A percentile compares a stretch with the other conserved stretches of the same genome.
phyloP scores from a whole-genome alignment of 2,329 filamentous ascomycete species.

The Penicillium paneum region DNA sequence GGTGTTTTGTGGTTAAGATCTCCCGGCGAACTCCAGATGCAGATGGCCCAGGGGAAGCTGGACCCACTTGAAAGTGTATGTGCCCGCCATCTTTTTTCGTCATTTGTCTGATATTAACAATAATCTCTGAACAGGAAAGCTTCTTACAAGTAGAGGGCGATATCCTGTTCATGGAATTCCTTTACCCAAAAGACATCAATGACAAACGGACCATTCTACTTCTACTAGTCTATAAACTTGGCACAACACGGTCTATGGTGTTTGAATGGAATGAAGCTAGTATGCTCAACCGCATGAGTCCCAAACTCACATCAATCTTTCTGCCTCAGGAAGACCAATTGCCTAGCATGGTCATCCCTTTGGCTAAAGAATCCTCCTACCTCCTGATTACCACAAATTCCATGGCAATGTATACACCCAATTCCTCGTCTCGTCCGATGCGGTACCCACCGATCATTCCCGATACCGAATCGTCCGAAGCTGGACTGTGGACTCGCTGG shows the following conservation, averaged over 20 bases:
- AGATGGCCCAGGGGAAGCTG: slow-evolving; percentile 52
- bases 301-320: not conserved
- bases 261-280: slow-evolving; percentile 55
- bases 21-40: slow-evolving; percentile 49
- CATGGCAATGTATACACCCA: slow-evolving; percentile 50
- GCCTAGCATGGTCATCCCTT: slow-evolving; percentile 68
- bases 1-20: slow-evolving; percentile 68
- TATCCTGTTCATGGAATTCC: slow-evolving; percentile 84
- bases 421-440: slow-evolving; percentile 32
- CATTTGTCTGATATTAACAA: not conserved
- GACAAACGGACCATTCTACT: slow-evolving; percentile 72
- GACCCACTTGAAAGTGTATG: slow-evolving; percentile 59
- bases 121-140: slow-evolving; percentile 40
- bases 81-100: not conserved
- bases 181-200: slow-evolving; percentile 67
- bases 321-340: slow-evolving; percentile 46
- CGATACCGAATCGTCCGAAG: slow-evolving; percentile 23
- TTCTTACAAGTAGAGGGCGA: slow-evolving; percentile 60
- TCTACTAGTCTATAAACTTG: slow-evolving; percentile 52
- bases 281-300: slow-evolving; percentile 51
- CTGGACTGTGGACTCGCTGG: slow-evolving; percentile 79
- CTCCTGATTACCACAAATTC: slow-evolving; percentile 62
- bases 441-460: slow-evolving; percentile 31
- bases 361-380: slow-evolving; percentile 68
- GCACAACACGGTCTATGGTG: slow-evolving; percentile 48